Evolutionary conservation across 2,329 filamentous ascomycete genomes (phyloP).

Genomic region (Botrytis porri): DNA sequence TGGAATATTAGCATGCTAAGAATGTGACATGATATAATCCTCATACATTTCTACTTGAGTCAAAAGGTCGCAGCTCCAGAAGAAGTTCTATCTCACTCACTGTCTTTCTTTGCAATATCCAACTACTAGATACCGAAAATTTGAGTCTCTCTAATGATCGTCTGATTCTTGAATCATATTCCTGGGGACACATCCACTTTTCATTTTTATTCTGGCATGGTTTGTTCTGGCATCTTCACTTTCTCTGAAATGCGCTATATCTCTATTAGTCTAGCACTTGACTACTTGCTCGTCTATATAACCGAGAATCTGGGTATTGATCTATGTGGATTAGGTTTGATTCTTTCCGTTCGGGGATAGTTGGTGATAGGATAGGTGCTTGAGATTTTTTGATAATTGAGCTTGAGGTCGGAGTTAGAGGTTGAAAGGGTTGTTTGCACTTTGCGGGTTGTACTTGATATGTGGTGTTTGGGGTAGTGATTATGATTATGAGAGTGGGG

Average conservation of each 20-base stretch:
- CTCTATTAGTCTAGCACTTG: too few species aligned
- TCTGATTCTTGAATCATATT: not conserved
- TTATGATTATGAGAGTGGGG: not conserved
- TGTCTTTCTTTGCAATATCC: too few species aligned
- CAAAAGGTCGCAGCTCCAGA: rapidly evolving
- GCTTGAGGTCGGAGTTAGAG: not conserved
- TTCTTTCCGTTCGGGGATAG: not conserved
- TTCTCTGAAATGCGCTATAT: too few species aligned
- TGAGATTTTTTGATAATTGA: not conserved
- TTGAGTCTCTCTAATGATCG: not conserved
- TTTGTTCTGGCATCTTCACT: rapidly evolving
- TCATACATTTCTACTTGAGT: not conserved
- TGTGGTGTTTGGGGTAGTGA: rapidly evolving
- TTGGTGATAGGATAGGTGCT: not conserved
- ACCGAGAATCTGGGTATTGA: not conserved
- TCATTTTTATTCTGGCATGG: rapidly evolving
- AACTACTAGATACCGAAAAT: rapidly evolving
- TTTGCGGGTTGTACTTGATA: not conserved
- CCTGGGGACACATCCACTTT: rapidly evolving
- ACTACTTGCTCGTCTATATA: not conserved
- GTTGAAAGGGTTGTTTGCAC: too few species aligned
- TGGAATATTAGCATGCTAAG: too few species aligned
- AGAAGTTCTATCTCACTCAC: not conserved
- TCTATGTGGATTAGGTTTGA: rapidly evolving
- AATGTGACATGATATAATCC: too few species aligned